Evolutionary conservation across 257 asterid species (phyloP).

Genomic region (Parsonsia alboflavescens): DNA sequence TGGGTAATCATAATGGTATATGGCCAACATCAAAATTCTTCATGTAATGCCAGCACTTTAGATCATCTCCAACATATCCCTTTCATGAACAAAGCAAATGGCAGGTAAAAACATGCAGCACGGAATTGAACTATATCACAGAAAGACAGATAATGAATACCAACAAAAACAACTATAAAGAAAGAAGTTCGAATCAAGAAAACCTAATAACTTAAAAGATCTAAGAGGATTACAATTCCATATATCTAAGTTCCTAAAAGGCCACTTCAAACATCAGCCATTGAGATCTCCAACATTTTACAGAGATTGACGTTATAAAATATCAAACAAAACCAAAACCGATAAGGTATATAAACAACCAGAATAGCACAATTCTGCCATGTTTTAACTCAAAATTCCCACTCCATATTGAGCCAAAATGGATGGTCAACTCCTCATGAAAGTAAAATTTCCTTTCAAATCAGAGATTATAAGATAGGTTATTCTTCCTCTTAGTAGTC

Average conservation of each 20-base stretch:
- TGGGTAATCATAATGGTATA: constrained; percentile 78
- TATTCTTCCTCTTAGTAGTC: constrained; percentile 24
- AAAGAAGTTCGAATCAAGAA: background rate
- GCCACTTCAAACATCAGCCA: background rate
- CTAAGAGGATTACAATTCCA: too few relatives aligned
- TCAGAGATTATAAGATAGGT: background rate
- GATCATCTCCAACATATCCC: constrained; percentile 93
- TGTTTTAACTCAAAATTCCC: background rate
- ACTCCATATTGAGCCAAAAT: background rate
- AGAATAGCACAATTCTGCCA: background rate
- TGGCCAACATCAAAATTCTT: constrained; percentile 94
- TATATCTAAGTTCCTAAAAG: background rate
- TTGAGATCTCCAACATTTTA: background rate
- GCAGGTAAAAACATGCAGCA: background rate
- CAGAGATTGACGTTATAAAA: background rate
- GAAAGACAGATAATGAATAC: too few relatives aligned
- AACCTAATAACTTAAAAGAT: background rate
- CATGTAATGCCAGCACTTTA: constrained; percentile 99
- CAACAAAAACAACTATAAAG: too few relatives aligned
- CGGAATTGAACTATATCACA: too few relatives aligned
- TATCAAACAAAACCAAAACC: background rate
- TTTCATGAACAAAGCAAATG: constrained; percentile 50
- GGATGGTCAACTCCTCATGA: background rate
- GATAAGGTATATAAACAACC: background rate
- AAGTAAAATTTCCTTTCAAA: background rate